Evolutionary conservation across 169 alveolate species (phyloP).

Genomic region (Pseudocohnilembus persalinus): DNA sequence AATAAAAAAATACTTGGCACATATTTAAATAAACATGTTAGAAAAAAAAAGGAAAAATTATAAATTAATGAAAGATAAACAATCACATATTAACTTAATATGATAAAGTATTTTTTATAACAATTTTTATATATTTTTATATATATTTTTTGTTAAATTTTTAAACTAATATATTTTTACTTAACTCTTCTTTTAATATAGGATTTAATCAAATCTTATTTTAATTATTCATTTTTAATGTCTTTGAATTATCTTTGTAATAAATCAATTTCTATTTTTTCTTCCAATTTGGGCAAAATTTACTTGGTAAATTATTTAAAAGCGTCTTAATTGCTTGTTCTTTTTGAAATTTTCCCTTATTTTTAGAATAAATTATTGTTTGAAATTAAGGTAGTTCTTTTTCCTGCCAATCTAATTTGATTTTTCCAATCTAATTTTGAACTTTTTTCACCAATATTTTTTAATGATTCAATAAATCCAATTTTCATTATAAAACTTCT

Average conservation of each 20-base stretch:
- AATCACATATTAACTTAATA: too few relatives aligned
- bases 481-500: conserved; percentile 1
- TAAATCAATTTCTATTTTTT: conserved; percentile 20
- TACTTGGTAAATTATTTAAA: conserved; percentile 5
- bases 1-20: too few relatives aligned
- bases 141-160: too few relatives aligned
- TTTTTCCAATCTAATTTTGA: neutral
- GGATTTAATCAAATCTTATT: conserved; percentile 2
- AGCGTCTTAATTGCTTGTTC: conserved; percentile 3
- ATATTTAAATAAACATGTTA: too few relatives aligned
- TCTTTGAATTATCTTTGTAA: conserved; percentile 3
- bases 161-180: neutral
- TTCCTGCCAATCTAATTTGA: neutral
- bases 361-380: neutral
- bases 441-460: conserved; percentile 12
- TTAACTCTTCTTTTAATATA: conserved; percentile 1
- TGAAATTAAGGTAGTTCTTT: neutral
- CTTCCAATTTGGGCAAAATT: conserved; percentile 20
- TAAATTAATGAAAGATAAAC: too few relatives aligned
- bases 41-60: too few relatives aligned
- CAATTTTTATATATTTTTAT: too few relatives aligned
- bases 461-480: conserved; percentile 25
- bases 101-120: too few relatives aligned
- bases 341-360: neutral
- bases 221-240: conserved; percentile 14